Evolutionary conservation across 1,284 basidiomycete species (phyloP), one percentile per base, ranked within the genome.

Genomic region (Ganoderma leucocontextum): DNA sequence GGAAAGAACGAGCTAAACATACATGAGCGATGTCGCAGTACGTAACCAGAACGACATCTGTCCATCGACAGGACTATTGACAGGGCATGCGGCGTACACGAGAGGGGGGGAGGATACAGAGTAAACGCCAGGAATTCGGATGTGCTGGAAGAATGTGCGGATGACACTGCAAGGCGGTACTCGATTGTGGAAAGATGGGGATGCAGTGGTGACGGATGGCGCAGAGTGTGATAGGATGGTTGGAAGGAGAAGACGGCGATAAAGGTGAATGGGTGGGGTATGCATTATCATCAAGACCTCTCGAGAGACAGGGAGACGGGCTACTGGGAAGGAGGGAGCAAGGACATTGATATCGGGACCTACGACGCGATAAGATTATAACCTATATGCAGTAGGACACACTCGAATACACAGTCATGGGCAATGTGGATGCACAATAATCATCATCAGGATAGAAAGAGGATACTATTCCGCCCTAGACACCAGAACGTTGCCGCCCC

Each of bases 351-450:
- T 41, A 60, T 60, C 38, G 36, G 36, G 22, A 60, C 58, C 38
- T 41, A 60, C 36, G 58, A 17, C 38, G 38, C 57, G 67, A 57
- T 62, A 55, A 62, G 55, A 68, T 68, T 68, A 71, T 71, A 71
- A 71, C 67, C 62, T 71, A 68, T 71, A 71, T 67, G 64, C 64
- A 71, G 67, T 71, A 29, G 64, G 59, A 71, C 70, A 71, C 64
- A 62, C 66, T 68, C 57, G 44, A 65, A 68, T 68, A 71, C 70
- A 71, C 62, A 61, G 67, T 58, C 29, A 62, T 49, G 36, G 41
- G 9, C 47, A 53, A 47, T 22, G 55, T n/a, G 63, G 52, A 35
- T 53, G 59, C 64, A 44, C 53, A 60, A 60, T 63, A 33, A 60
- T 57, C 66, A 67, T 42, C 36, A 42, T 25, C 59, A 49, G 60